Base-by-base conservation (phyloP, 257 asterid genomes). In the Nicotiana attenuata region DNA sequence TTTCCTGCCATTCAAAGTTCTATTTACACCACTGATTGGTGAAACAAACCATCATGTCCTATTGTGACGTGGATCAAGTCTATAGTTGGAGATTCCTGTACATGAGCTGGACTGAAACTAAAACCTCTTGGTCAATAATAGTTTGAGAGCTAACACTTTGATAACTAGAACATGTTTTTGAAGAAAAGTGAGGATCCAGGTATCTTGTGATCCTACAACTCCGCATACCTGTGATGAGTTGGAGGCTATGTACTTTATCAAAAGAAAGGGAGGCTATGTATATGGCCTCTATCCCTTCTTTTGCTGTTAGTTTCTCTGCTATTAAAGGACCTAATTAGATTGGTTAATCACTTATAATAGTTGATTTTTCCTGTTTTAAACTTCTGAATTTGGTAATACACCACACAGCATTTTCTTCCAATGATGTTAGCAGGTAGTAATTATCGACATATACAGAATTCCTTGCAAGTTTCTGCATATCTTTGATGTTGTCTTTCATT, bases 401-500 rank as follows among this genome's bases (percentile, higher is more conserved):
- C 15, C 78, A 22, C 61, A 47, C 78, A 11, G 1, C 22, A 29
- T 73, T 6, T 47, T 19, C 28, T 22, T 29, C 26, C 53, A 5
- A 45, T 75, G 80, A 50, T 22, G 41, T 73, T 47, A 47, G 22
- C 60, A 22, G 41, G 60, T 73, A 22, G 33, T 22, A 45, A 20
- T 14, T 71, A 59, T 82, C 7, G 13, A 45, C 15, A 45, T 71
- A 7, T 50, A 24, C 26, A 3, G 45, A 75, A 63, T 50, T 75
- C 45, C 19, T 77, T 82, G 65, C 50, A 73, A 56, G 61, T 78
- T 87, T 82, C 71, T 86, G 69, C 76, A 7, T 88, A 88, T 50
- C 41, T 75, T 50, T 50, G 63, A 75, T 50, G 80, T 47, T 47
- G 22, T 75, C 63, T 75, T 50, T 55, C 63, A 50, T 75, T 50